phyloP scores from a whole-genome alignment of 1,139 yeast species.

The Taiozyma sp. region DNA sequence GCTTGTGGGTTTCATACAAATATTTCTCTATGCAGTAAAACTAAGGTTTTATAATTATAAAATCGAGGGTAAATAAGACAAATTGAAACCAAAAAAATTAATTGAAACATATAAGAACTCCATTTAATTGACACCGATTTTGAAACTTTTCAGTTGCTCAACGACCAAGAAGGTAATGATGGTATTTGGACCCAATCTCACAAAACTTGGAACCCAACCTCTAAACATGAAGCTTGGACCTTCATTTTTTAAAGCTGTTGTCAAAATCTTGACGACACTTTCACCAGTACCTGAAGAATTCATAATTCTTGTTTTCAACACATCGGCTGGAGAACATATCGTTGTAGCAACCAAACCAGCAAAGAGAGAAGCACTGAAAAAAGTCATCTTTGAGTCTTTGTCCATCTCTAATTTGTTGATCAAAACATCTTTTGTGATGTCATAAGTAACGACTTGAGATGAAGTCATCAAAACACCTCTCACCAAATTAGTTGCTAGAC shows the following conservation, averaged over 20 bases:
- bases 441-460: slow-evolving; percentile 87
- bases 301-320: slow-evolving; percentile 85
- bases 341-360: slow-evolving; percentile 90
- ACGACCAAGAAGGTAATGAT: slow-evolving; percentile 78
- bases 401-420: slow-evolving; percentile 49
- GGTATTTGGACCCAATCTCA: slow-evolving; percentile 86
- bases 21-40: neutral
- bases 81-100: neutral
- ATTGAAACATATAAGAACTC: neutral
- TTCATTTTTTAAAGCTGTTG: slow-evolving; percentile 56
- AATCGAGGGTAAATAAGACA: neutral
- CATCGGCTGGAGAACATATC: slow-evolving; percentile 90
- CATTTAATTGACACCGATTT: slow-evolving; percentile 41
- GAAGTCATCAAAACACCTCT: slow-evolving; percentile 90
- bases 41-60: neutral
- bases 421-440: slow-evolving; percentile 61
- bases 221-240: slow-evolving; percentile 79
- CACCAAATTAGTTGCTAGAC: slow-evolving; percentile 70
- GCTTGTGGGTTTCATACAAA: no score
- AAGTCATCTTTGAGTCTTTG: slow-evolving; percentile 63
- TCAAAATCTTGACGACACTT: slow-evolving; percentile 48
- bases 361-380: slow-evolving; percentile 68
- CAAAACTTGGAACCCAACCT: slow-evolving; percentile 88
- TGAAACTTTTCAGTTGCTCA: slow-evolving; percentile 65
- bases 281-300: slow-evolving; percentile 48